Percentiles rank a stretch among this genome's conserved stretches.
Evolutionary conservation across 2,329 filamentous ascomycete genomes (phyloP).

Genomic region (Erysiphe pulchra): DNA sequence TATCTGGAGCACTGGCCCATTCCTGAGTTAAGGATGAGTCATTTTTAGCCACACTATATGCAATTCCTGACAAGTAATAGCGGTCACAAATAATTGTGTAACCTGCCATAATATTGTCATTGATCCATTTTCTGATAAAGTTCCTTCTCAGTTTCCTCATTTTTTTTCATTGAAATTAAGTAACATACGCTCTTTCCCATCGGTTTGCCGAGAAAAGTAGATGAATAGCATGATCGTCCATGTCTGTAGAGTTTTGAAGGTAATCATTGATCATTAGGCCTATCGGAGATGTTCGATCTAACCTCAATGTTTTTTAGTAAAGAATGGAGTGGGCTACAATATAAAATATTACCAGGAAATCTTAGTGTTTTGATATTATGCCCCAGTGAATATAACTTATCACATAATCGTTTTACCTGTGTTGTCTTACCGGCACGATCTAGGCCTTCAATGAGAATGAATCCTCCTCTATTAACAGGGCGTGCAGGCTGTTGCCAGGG

Average conservation of each 20-base stretch:
- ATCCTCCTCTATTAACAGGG: slow-evolving; percentile 21
- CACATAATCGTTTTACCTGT: slow-evolving; percentile 32
- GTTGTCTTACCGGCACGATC: slow-evolving; percentile 51
- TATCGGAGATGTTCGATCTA: slow-evolving; percentile 40
- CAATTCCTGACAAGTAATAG: slow-evolving; percentile 85
- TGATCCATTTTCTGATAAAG: slow-evolving; percentile 21
- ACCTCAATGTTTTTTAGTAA: not conserved
- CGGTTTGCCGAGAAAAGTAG: slow-evolving; percentile 48
- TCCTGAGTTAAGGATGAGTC: slow-evolving; percentile 40
- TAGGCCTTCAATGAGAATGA: slow-evolving; percentile 47
- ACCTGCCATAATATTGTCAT: slow-evolving; percentile 31
- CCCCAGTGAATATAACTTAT: slow-evolving; percentile 23
- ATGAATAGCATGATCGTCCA: slow-evolving; percentile 47
- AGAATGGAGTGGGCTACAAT: not conserved
- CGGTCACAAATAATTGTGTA: slow-evolving; percentile 66
- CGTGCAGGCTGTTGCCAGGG: not conserved
- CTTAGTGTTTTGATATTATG: slow-evolving; percentile 29
- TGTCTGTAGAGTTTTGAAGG: slow-evolving; percentile 28
- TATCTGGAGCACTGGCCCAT: slow-evolving; percentile 69
- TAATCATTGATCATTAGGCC: slow-evolving; percentile 45
- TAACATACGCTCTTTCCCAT: slow-evolving; percentile 26
- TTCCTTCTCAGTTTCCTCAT: not conserved
- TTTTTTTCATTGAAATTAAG: not conserved
- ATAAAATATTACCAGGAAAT: slow-evolving; percentile 34
- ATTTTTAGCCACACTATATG: slow-evolving; percentile 75